Conservation (phyloP, 169 alveolate genomes). For the Eimeria acervulina region DNA sequence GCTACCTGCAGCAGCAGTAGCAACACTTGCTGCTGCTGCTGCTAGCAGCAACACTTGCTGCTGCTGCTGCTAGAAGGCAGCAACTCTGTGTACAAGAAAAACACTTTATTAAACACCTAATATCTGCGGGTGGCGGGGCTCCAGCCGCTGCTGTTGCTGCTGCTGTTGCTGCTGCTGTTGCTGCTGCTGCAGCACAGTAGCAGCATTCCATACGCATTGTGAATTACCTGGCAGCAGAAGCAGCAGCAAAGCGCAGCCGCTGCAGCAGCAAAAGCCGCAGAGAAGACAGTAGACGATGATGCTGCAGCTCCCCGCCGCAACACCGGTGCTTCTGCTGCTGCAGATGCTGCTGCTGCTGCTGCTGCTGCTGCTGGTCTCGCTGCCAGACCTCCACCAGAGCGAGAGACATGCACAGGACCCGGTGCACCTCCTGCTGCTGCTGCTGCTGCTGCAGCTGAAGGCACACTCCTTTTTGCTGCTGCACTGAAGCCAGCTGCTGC, state of each 20-base stretch:
- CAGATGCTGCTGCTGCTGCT: constrained; percentile 17
- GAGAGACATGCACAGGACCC: constrained; percentile 38
- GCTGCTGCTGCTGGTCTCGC: constrained; percentile 51
- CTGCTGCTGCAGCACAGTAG: not conserved
- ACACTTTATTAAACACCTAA: not conserved
- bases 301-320: constrained; percentile 24
- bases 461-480: not conserved
- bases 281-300: not conserved
- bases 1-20: not conserved
- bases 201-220: not conserved
- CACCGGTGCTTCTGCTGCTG: not conserved
- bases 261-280: constrained; percentile 37
- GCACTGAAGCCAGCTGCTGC: constrained; percentile 16
- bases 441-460: constrained; percentile 4
- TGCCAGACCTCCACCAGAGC: constrained; percentile 65
- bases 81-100: not conserved
- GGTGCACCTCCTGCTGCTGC: constrained; percentile 43
- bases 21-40: not conserved
- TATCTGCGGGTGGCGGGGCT: not conserved
- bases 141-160: constrained; percentile 10
- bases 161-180: constrained; percentile 3
- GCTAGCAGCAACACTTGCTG: constrained; percentile 3
- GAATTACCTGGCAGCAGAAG: not conserved
- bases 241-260: constrained; percentile 28
- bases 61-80: not conserved